phyloP scores from a whole-genome alignment of 2,329 filamentous ascomycete genomes.

The Zymoseptoria ardabiliae region DNA sequence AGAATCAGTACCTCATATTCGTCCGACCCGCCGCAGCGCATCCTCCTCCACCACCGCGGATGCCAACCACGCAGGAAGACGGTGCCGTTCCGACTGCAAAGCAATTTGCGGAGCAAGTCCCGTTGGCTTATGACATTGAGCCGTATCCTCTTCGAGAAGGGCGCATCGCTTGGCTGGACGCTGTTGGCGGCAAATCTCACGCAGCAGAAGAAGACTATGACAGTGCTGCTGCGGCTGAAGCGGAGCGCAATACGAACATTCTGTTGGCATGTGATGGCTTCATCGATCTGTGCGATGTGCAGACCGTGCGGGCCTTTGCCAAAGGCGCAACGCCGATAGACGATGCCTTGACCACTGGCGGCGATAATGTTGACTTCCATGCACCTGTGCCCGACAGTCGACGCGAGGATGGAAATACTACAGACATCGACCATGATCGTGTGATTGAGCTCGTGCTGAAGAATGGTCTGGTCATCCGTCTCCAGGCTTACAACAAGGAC shows the following conservation, averaged over 20 bases:
- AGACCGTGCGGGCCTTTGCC: constrained; percentile 49
- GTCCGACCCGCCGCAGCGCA: constrained; percentile 51
- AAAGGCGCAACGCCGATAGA: constrained; percentile 48
- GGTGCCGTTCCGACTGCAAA: constrained; percentile 46
- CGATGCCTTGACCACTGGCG: constrained; percentile 44
- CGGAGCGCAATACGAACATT: constrained; percentile 51
- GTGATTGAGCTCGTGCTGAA: constrained; percentile 56
- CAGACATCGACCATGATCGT: constrained; percentile 48
- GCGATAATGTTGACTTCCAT: constrained; percentile 49
- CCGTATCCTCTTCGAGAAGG: constrained; percentile 50
- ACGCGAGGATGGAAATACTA: constrained; percentile 47
- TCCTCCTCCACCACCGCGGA: constrained; percentile 51
- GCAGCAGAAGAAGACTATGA: constrained; percentile 47
- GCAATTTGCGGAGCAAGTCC: constrained; percentile 50
- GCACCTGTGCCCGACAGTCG: constrained; percentile 29
- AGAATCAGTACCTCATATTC: constrained; percentile 58
- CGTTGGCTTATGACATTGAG: constrained; percentile 54
- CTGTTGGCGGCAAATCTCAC: constrained; percentile 26
- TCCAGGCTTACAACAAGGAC: constrained; percentile 48
- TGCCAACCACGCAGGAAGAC: constrained; percentile 35
- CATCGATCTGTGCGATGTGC: constrained; percentile 53
- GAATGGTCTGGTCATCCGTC: constrained; percentile 54
- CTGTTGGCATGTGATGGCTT: constrained; percentile 55
- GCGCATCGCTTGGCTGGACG: constrained; percentile 51
- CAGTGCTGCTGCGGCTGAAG: constrained; percentile 52